phyloP scores from a whole-genome alignment of 495 filamentous ascomycete genomes.

The Podospora comata region DNA sequence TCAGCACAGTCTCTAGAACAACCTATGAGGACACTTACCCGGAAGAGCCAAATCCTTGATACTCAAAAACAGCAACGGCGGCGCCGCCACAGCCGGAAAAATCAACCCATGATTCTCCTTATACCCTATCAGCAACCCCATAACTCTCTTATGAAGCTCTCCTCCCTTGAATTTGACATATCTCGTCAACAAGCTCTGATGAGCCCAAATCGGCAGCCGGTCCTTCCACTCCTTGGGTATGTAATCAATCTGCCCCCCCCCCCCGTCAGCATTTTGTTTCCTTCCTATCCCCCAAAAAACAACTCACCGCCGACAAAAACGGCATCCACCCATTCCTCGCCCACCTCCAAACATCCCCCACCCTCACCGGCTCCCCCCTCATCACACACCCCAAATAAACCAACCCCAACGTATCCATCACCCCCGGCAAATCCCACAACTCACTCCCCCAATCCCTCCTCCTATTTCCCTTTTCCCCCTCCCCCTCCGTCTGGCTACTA shows the following conservation, averaged over 20 bases:
- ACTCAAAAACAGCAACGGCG: slow-evolving; percentile 63
- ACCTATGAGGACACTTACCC: slow-evolving; percentile 46
- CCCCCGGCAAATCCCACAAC: slow-evolving; percentile 40
- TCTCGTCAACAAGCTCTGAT: slow-evolving; percentile 51
- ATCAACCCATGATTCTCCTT: slow-evolving; percentile 62
- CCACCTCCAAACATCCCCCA: slow-evolving; percentile 46
- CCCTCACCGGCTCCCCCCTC: slow-evolving; percentile 40
- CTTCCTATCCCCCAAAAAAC: not conserved
- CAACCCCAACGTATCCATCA: slow-evolving; percentile 43
- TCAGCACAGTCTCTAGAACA: slow-evolving; percentile 18
- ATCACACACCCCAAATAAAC: slow-evolving; percentile 47
- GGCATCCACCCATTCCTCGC: slow-evolving; percentile 41
- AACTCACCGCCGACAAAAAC: slow-evolving; percentile 40
- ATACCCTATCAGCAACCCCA: slow-evolving; percentile 60
- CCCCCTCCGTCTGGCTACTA: slow-evolving; percentile 36
- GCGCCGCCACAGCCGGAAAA: slow-evolving; percentile 69
- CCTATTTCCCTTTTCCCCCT: slow-evolving; percentile 13
- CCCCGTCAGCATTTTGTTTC: slow-evolving; percentile 17
- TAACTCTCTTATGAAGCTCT: slow-evolving; percentile 60
- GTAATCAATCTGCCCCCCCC: slow-evolving; percentile 34
- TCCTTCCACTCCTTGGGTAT: slow-evolving; percentile 67
- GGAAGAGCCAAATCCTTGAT: slow-evolving; percentile 75
- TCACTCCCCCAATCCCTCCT: slow-evolving; percentile 26
- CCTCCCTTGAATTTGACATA: slow-evolving; percentile 47
- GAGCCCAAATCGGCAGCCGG: slow-evolving; percentile 58